These are phyloP conservation scores for Hysterium pulicare DNA, from an alignment of 2,329 filamentous ascomycete genomes.

Conservation along the genomic window DNA sequence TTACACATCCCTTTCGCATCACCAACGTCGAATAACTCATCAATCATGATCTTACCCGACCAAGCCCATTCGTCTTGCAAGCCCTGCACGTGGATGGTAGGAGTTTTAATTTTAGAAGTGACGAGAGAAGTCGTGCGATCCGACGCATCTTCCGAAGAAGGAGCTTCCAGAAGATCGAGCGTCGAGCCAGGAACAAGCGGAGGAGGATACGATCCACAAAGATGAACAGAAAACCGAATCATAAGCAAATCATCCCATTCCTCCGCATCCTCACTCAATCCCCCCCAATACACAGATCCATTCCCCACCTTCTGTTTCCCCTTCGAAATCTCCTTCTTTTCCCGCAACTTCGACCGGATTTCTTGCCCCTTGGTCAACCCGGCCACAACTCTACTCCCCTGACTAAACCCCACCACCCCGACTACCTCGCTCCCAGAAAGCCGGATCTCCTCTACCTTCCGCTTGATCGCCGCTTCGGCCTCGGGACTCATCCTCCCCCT, in stretches of 20 bases:
- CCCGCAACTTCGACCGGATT: constrained; percentile 13
- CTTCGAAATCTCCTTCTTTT: constrained; percentile 9
- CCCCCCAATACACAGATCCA: too few species aligned
- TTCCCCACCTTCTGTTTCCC: too few species aligned
- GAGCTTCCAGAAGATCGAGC: constrained; percentile 5
- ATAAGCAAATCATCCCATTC: too few species aligned
- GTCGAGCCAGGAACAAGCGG: constrained; percentile 19
- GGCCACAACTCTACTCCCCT: constrained; percentile 33
- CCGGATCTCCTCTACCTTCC: constrained; percentile 12
- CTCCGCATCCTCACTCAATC: too few species aligned
- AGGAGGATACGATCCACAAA: constrained; percentile 29
- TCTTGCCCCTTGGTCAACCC: constrained; percentile 26
- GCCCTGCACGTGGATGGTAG: constrained; percentile 33
- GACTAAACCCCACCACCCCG: constrained; percentile 29
- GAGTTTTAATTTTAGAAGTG: constrained; percentile 25
- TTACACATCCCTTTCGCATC: constrained; percentile 25
- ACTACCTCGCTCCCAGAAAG: constrained; percentile 22
- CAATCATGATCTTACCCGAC: constrained; percentile 28
- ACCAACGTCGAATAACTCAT: constrained; percentile 21
- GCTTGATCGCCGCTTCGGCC: constrained; percentile 19
- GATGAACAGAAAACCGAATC: constrained; percentile 19
- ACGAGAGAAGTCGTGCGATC: too few species aligned
- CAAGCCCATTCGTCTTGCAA: constrained; percentile 33
- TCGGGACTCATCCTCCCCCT: constrained; percentile 13
- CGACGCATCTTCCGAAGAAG: too few species aligned